Percentiles rank a stretch among this genome's conserved stretches.
Conservation (phyloP, 495 filamentous ascomycete species). For the Trichoderma reesei region DNA sequence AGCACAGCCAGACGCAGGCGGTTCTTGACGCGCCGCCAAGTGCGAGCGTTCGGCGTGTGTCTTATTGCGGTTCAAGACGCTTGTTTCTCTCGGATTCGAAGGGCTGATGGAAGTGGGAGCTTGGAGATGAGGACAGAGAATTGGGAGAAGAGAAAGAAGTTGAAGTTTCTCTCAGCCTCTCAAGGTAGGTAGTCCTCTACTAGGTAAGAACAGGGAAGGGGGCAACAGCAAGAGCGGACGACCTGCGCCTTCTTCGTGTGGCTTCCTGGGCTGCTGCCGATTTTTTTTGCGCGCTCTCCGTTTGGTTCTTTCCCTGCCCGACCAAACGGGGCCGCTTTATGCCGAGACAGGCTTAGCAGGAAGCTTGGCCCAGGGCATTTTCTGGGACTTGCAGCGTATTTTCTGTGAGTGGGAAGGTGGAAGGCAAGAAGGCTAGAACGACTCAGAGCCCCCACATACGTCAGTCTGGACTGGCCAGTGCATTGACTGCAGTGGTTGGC, state of each 20-base stretch:
- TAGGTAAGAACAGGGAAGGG: neutral
- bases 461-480: neutral
- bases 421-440: neutral
- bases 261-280: neutral
- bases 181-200: too few species aligned
- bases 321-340: neutral
- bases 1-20: neutral
- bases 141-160: neutral
- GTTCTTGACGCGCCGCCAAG: neutral
- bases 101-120: too few species aligned
- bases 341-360: neutral
- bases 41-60: neutral
- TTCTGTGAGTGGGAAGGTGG: too few species aligned
- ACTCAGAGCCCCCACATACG: neutral
- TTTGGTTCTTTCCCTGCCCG: neutral
- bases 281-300: neutral
- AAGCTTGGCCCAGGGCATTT: neutral
- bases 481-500: too few species aligned
- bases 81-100: neutral
- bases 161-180: neutral
- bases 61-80: neutral
- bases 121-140: neutral
- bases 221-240: neutral
- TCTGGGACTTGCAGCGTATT: neutral
- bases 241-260: neutral